Conservation (phyloP, 2,329 filamentous ascomycete species). For the Endothia cerciana region DNA sequence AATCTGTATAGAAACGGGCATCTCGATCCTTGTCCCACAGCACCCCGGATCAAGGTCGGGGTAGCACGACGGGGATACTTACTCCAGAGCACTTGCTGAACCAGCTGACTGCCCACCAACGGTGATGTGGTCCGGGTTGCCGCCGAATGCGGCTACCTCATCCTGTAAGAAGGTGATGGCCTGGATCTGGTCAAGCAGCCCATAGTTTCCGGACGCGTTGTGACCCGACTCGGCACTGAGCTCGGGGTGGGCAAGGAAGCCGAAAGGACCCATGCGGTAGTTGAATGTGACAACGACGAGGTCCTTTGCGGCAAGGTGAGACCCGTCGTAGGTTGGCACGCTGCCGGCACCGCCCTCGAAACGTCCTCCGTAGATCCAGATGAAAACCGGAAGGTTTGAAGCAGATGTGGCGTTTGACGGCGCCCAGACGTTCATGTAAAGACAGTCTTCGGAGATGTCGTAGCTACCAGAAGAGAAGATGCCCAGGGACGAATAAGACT, state of each 20-base stretch:
- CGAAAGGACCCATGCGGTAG: conserved; percentile 75
- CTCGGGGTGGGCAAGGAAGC: conserved; percentile 68
- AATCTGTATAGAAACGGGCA: too few species aligned
- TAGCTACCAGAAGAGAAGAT: conserved; percentile 17
- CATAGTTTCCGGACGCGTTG: conserved; percentile 62
- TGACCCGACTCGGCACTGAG: conserved; percentile 37
- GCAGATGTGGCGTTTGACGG: conserved; percentile 53
- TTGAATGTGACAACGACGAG: conserved; percentile 75
- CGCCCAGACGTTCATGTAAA: conserved; percentile 68
- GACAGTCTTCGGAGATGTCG: conserved; percentile 62
- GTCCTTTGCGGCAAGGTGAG: conserved; percentile 59
- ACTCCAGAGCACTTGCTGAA: background rate
- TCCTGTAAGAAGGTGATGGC: conserved; percentile 71
- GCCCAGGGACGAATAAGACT: background rate
- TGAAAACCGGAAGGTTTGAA: conserved; percentile 42
- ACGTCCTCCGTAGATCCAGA: conserved; percentile 53
- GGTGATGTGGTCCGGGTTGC: conserved; percentile 55
- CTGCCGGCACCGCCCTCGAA: conserved; percentile 47
- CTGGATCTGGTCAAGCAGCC: conserved; percentile 71
- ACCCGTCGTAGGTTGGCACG: conserved; percentile 56
- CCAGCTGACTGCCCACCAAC: background rate
- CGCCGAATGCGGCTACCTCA: conserved; percentile 69
- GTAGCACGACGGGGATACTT: background rate
- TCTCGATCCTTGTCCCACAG: too few species aligned
- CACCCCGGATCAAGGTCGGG: too few species aligned